Conservation (phyloP, 805 yeast species). For the Tetrapisispora fleetii region DNA sequence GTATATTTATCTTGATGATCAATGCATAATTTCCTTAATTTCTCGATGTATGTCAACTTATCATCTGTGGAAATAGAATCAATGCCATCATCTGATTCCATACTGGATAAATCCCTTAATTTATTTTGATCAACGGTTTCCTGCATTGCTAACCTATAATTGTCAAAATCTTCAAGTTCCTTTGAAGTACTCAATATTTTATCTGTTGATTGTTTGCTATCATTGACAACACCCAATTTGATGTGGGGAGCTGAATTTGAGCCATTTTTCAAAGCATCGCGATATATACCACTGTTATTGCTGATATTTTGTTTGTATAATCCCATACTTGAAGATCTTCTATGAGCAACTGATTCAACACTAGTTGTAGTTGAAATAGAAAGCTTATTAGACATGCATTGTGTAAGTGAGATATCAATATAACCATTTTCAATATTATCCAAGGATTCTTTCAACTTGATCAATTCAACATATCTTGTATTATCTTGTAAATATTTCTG, state of each 20-base stretch:
- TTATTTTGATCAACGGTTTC: conserved; percentile 8
- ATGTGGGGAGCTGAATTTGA: conserved; percentile 18
- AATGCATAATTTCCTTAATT: not conserved
- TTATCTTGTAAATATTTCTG: conserved; percentile 17
- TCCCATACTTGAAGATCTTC: not conserved
- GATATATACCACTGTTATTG: conserved; percentile 11
- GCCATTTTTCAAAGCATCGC: conserved; percentile 21
- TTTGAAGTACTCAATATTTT: conserved; percentile 20
- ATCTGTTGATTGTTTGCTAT: conserved; percentile 4
- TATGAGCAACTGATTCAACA: conserved; percentile 10
- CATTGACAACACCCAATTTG: conserved; percentile 9
- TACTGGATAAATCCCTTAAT: conserved; percentile 1
- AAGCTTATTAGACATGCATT: conserved; percentile 34
- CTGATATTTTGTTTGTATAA: conserved; percentile 6
- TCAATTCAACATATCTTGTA: conserved; percentile 29
- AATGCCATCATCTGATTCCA: not conserved
- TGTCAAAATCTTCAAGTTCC: conserved; percentile 6
- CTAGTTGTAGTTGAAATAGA: conserved; percentile 19
- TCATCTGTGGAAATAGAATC: not conserved
- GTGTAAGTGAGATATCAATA: conserved; percentile 43
- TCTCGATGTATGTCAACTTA: not conserved
- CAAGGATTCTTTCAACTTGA: conserved; percentile 45
- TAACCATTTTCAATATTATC: conserved; percentile 58
- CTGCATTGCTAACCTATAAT: not conserved
- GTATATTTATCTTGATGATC: not conserved